Evolutionary conservation across 495 filamentous ascomycete species (phyloP).

Genomic region (Daldinia loculata): DNA sequence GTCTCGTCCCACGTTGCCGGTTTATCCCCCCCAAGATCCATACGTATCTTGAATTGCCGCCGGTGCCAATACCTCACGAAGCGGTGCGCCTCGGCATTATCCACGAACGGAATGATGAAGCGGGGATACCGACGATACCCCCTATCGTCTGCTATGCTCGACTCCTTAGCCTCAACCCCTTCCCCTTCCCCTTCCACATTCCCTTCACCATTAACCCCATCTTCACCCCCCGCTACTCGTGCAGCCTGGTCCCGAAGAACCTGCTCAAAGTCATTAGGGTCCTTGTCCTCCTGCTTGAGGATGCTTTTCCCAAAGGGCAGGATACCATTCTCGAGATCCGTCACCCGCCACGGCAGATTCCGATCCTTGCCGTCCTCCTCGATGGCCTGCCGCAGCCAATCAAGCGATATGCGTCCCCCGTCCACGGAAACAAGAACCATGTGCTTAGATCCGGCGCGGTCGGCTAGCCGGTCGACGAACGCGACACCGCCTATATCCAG

Average conservation of each 20-base stretch:
- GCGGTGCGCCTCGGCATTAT: constrained; percentile 59
- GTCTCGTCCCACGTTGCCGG: constrained; percentile 37
- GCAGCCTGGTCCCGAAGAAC: constrained; percentile 15
- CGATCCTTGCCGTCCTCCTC: constrained; percentile 54
- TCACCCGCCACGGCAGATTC: constrained; percentile 55
- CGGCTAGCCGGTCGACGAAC: constrained; percentile 45
- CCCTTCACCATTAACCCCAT: not conserved
- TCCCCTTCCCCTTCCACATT: not conserved
- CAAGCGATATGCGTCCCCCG: constrained; percentile 43
- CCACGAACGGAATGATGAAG: constrained; percentile 61
- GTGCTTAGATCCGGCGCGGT: constrained; percentile 45
- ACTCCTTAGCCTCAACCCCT: constrained; percentile 1
- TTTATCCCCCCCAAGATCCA: constrained; percentile 31
- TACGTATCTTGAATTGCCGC: constrained; percentile 48
- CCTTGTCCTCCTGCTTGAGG: constrained; percentile 27
- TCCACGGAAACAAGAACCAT: constrained; percentile 59
- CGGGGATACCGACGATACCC: constrained; percentile 40
- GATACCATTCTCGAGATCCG: constrained; percentile 31
- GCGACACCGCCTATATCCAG: constrained; percentile 53
- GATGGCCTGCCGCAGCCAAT: constrained; percentile 49
- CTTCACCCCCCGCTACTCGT: not conserved
- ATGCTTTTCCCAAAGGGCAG: constrained; percentile 43
- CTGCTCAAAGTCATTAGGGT: not conserved
- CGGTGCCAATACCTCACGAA: constrained; percentile 67
- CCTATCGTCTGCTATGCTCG: not conserved